phyloP scores from a whole-genome alignment of 1,284 basidiomycete species.

The Ganoderma boninense region DNA sequence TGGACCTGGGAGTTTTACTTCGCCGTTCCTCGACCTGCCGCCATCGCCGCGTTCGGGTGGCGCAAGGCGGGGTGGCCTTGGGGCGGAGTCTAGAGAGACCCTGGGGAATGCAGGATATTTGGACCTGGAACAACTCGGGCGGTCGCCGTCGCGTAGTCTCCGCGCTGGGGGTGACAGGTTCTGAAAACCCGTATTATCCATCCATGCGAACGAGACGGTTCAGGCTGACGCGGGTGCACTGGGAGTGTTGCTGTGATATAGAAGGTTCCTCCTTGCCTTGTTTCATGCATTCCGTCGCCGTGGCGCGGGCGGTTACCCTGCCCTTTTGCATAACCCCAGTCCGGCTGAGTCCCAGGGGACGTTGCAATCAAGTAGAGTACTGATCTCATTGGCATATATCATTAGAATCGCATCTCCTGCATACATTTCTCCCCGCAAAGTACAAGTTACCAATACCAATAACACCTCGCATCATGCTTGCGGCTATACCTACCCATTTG shows the following conservation, averaged over 20 bases:
- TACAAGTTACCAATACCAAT: neutral
- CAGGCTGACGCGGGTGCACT: neutral
- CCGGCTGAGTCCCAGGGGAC: neutral
- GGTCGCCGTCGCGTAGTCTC: slow-evolving; percentile 33
- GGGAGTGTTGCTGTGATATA: slow-evolving; percentile 8
- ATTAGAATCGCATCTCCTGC: neutral
- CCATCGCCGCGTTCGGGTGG: slow-evolving; percentile 23
- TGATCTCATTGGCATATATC: neutral
- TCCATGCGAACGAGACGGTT: neutral
- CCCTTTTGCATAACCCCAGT: slow-evolving; percentile 2
- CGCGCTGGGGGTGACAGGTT: slow-evolving; percentile 30
- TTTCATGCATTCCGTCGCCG: slow-evolving; percentile 1
- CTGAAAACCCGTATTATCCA: slow-evolving; percentile 10
- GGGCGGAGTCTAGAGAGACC: slow-evolving; percentile 26
- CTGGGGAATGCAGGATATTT: slow-evolving; percentile 40
- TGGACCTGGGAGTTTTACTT: slow-evolving; percentile 19
- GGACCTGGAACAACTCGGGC: slow-evolving; percentile 31
- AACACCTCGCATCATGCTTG: neutral
- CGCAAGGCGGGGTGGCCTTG: slow-evolving; percentile 8
- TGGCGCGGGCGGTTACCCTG: slow-evolving; percentile 5
- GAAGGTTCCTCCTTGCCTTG: neutral
- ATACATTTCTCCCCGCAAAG: neutral
- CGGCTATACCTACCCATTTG: neutral
- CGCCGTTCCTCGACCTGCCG: slow-evolving; percentile 27
- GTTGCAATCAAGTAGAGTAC: slow-evolving; percentile 3